Conservation (phyloP, 768 basidiomycete species). For the Rhodotorula graminis region DNA sequence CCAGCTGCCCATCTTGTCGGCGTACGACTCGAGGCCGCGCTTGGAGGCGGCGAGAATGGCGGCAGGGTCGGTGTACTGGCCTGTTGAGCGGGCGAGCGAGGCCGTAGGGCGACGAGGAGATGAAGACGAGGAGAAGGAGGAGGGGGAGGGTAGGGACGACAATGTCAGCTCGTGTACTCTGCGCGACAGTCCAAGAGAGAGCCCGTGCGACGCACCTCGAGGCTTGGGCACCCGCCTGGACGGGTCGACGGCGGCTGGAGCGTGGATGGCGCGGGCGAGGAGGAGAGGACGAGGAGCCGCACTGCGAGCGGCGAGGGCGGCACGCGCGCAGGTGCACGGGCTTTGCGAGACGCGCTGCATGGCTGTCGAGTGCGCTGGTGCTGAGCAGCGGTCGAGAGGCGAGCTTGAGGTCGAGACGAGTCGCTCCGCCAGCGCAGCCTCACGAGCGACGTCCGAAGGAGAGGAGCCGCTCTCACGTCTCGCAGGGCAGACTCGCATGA, state of each 20-base stretch:
- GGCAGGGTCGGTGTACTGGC: neutral
- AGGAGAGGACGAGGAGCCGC: neutral
- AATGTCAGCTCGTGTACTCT: neutral
- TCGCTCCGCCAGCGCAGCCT: too few species aligned
- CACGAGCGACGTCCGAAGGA: too few species aligned
- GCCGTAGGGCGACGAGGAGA: neutral
- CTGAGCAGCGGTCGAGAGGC: too few species aligned
- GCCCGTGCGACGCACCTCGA: neutral
- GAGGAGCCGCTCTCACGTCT: too few species aligned
- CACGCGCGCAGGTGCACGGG: neutral
- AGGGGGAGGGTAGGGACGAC: neutral
- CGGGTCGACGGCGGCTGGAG: slow-evolving; percentile 2
- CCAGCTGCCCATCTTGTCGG: slow-evolving; percentile 18
- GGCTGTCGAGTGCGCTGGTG: neutral
- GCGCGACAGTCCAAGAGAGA: neutral
- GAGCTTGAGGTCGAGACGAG: neutral
- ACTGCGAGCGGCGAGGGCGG: neutral
- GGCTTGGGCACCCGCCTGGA: neutral
- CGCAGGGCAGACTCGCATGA: neutral
- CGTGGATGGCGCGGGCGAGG: slow-evolving; percentile 4
- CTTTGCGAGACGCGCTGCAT: neutral
- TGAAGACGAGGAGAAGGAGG: neutral
- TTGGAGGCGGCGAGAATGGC: slow-evolving; percentile 7
- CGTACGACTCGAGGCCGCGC: slow-evolving; percentile 13
- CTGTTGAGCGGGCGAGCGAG: neutral